These are phyloP conservation scores for Dentipellis fragilis DNA, from an alignment of 768 basidiomycete species.

Conservation along the genomic window DNA sequence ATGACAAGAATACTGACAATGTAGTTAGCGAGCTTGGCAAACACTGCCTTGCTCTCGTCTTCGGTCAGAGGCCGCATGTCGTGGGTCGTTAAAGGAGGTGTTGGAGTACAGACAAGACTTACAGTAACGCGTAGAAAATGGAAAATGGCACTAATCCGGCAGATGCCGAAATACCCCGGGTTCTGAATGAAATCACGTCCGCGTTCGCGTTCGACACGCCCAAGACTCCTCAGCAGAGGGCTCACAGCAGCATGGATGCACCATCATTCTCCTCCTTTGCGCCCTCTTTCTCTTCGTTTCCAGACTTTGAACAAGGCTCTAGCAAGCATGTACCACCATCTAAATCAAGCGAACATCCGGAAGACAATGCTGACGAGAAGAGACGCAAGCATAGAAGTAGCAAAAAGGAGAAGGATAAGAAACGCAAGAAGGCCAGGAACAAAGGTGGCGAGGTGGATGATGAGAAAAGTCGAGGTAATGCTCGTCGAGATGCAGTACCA, in stretches of 20 bases:
- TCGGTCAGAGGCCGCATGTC: conserved; percentile 93
- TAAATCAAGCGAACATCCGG: not conserved
- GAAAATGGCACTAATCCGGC: not conserved
- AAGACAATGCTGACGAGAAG: conserved; percentile 11
- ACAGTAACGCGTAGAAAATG: no score
- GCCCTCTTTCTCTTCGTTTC: conserved; percentile 62
- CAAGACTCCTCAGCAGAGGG: no score
- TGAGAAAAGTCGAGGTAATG: conserved; percentile 15
- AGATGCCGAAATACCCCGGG: no score
- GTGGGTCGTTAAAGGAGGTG: not conserved
- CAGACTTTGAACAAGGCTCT: conserved; percentile 42
- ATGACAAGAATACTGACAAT: conserved; percentile 43
- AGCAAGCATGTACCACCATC: conserved; percentile 20
- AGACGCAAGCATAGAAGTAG: conserved; percentile 9
- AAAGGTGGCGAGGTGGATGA: conserved; percentile 6
- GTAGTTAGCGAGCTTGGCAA: conserved; percentile 95
- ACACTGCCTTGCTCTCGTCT: conserved; percentile 93
- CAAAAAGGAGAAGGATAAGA: conserved; percentile 20
- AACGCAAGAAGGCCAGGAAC: conserved; percentile 14
- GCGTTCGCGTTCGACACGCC: not conserved
- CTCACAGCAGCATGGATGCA: conserved; percentile 29
- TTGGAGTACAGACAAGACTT: not conserved
- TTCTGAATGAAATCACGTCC: no score
- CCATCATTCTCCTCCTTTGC: conserved; percentile 56
- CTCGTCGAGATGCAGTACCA: conserved; percentile 1